A percentile compares a stretch with the other conserved stretches of the same genome.
Conservation (phyloP, 352 stramenopile genomes). For the Globisporangium parvum region DNA sequence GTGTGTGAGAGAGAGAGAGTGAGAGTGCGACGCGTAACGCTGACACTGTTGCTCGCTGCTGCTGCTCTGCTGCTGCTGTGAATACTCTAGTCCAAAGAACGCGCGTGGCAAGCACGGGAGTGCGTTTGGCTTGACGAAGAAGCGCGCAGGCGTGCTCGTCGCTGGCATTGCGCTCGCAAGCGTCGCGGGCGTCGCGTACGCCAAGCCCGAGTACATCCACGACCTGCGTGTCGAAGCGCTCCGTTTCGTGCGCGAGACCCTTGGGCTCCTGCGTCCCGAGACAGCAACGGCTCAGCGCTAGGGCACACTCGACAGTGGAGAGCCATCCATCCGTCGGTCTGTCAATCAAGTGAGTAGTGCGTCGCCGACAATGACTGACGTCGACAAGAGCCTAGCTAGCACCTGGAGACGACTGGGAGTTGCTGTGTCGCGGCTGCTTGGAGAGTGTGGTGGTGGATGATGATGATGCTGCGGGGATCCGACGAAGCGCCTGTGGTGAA, state of each 20-base stretch:
- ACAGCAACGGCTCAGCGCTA: not conserved
- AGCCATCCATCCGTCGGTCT: no score
- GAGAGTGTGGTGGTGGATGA: no score
- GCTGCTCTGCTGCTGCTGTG: no score
- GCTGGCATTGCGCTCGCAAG: constrained; percentile 5
- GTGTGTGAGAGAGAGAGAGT: not conserved
- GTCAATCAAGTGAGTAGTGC: no score
- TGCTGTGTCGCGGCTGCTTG: no score
- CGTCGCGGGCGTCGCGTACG: not conserved
- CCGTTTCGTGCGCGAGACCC: not conserved
- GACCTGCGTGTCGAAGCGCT: not conserved
- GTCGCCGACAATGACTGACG: no score
- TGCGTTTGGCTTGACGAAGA: constrained; percentile 17
- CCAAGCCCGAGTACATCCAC: not conserved
- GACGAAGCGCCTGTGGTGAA: no score
- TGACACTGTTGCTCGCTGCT: not conserved
- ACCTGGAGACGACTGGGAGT: no score
- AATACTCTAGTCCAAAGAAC: constrained; percentile 34
- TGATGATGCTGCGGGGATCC: no score
- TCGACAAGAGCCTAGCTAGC: no score
- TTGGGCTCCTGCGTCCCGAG: not conserved
- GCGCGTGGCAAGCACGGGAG: constrained; percentile 34
- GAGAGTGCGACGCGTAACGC: not conserved
- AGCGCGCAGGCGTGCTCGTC: constrained; percentile 10
- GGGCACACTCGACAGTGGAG: not conserved